Conservation (phyloP, 768 basidiomycete genomes). For the Tulasnella sp. region DNA sequence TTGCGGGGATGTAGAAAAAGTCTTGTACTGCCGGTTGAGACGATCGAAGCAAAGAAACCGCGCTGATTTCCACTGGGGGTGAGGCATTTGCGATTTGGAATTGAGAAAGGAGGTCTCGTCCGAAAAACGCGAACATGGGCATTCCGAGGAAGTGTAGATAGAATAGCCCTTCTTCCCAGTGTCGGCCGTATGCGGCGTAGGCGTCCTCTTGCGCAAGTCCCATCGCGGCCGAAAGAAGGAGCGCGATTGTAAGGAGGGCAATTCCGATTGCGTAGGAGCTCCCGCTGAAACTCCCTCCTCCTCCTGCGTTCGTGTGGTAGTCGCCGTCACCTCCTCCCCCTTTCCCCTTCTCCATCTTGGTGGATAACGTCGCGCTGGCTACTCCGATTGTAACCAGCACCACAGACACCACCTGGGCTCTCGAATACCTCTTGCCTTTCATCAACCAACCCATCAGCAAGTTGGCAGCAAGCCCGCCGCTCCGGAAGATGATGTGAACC, state of each 20-base stretch:
- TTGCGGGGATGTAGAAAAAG: background rate
- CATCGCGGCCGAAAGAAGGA: constrained; percentile 71
- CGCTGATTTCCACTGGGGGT: constrained; percentile 28
- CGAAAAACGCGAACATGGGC: constrained; percentile 63
- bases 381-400: constrained; percentile 76
- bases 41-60: background rate
- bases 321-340: background rate
- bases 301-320: background rate
- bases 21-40: background rate
- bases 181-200: constrained; percentile 43
- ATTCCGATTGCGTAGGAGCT: constrained; percentile 63
- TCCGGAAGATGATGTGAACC: constrained; percentile 90
- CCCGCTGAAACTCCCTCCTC: constrained; percentile 27
- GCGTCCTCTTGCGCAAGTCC: constrained; percentile 82
- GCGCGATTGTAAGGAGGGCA: constrained; percentile 60
- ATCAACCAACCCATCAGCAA: constrained; percentile 66
- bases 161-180: constrained; percentile 88
- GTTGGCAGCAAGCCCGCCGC: constrained; percentile 76
- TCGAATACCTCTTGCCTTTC: constrained; percentile 58
- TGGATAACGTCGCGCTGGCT: constrained; percentile 67
- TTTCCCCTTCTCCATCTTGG: background rate
- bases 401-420: constrained; percentile 61
- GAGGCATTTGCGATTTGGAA: constrained; percentile 38
- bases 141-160: constrained; percentile 77
- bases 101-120: constrained; percentile 45